Conservation (phyloP, 2,329 filamentous ascomycete genomes). For the Magnaporthiopsis rhizophila region DNA sequence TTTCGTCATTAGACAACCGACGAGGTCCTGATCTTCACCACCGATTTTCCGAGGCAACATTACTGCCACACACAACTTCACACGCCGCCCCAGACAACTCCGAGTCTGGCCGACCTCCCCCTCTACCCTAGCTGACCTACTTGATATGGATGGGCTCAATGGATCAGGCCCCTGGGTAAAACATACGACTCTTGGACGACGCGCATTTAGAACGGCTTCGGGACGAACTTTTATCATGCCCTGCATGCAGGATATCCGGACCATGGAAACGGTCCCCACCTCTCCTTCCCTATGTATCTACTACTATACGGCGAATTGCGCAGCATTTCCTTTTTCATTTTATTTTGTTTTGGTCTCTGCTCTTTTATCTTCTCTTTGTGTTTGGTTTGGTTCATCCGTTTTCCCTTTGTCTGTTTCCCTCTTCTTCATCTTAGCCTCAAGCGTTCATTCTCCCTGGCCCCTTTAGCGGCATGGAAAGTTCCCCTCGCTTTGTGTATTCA, state of each 20-base stretch:
- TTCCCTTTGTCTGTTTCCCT: not conserved
- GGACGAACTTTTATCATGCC: not conserved
- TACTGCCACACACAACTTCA: not conserved
- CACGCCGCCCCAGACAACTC: not conserved
- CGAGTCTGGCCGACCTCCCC: not conserved
- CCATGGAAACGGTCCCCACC: not conserved
- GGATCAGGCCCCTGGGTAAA: not conserved
- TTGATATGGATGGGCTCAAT: not conserved
- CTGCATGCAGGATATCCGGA: not conserved
- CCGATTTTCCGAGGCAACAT: not conserved
- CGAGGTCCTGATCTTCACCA: not conserved
- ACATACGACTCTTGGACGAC: not conserved
- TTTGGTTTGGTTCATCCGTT: not conserved
- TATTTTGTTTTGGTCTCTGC: not conserved
- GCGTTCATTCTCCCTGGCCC: not conserved
- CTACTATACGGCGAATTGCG: not conserved
- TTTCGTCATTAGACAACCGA: not conserved
- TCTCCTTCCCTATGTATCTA: conserved; percentile 1
- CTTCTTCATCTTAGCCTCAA: not conserved
- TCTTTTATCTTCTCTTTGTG: conserved; percentile 3
- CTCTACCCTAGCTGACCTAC: not conserved
- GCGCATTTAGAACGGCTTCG: not conserved
- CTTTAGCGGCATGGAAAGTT: not conserved
- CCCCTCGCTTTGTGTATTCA: not conserved
- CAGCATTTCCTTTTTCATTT: not conserved